Base-by-base conservation (phyloP, 139 green algal genomes). In the Coelastrella sp. region DNA sequence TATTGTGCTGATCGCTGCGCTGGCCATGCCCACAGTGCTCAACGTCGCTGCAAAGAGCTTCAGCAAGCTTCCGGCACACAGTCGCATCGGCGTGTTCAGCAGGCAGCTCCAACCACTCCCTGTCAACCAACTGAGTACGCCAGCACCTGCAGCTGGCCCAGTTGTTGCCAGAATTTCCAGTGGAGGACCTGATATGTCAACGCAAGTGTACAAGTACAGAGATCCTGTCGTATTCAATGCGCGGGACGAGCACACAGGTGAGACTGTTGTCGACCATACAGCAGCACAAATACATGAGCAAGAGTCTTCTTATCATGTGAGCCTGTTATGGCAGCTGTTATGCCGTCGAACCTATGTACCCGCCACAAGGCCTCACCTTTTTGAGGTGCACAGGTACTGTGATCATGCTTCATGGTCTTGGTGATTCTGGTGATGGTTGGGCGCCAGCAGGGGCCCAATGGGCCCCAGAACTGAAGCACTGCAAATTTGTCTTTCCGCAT, bases 351-450 rank as follows among this genome's bases (percentile, higher is more conserved):
- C 35, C 35, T 49, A 3, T 49, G 35, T 49, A 49, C 35, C 35
- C 3, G 35, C 63, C 63, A 17, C 63, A 70, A 70, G 63, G 63
- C 63, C 9, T 70, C 9, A 17, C 12, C 63, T 6, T 15, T 9
- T 70, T 20, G 63, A 70, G 15, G 15, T 70, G 24, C 7, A n/a
- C 83, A 83, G 85, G 76, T 24, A 91, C 88, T 8, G 70, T 91
- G 8, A 88, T 91, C 59, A 83, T 91, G 70, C 88, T 91, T 74
- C 88, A 87, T 78, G 95, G 95, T 6, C 91, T 97, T 17, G 95
- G 95, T 27, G 95, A 97, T 89, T 94, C 93, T n/a, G 94, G 92
- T 19, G 89, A 92, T 60, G 94, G 95, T 58, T 96, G 93, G 93
- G 75, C 79, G 0, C 73, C 90, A 56, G 82, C 95, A 25, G 94